Evolutionary conservation across 257 asterid genomes (phyloP).

Genomic region (Anisodus tanguticus): DNA sequence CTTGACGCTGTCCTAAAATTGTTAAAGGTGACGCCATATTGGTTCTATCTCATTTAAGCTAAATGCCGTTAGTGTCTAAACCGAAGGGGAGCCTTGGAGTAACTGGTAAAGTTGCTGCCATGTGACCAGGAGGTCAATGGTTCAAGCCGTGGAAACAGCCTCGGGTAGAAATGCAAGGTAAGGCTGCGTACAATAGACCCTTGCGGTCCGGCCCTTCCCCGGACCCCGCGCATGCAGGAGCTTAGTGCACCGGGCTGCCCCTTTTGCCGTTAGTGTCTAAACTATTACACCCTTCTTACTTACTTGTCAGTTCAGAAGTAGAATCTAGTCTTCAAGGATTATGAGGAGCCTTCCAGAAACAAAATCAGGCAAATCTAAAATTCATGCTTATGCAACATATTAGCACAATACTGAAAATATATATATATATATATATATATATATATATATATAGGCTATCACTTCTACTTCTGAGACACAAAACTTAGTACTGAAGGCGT

Average conservation of each 20-base stretch:
- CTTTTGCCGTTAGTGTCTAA: background rate
- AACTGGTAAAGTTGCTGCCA: no score
- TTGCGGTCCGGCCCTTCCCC: no score
- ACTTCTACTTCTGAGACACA: background rate
- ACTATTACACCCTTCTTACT: background rate
- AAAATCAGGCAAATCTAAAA: background rate
- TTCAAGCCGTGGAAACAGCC: no score
- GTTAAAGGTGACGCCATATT: background rate
- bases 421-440: no score
- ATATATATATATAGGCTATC: background rate
- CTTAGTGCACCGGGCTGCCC: no score
- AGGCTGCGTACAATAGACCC: no score
- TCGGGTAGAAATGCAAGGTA: no score
- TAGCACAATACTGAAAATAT: background rate
- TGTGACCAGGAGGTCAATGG: no score
- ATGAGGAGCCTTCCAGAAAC: background rate
- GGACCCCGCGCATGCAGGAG: no score
- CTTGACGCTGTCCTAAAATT: background rate
- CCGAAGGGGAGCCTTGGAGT: no score
- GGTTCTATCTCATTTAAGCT: slow-evolving; percentile 19
- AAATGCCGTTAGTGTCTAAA: background rate
- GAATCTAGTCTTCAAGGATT: background rate
- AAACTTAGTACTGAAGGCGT: background rate
- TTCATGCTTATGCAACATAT: background rate
- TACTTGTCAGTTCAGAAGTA: slow-evolving; percentile 1